Percentiles rank a stretch among this genome's conserved stretches.
Conservation (phyloP, 2,329 filamentous ascomycete genomes). For the Ascochyta viciae-villosae region DNA sequence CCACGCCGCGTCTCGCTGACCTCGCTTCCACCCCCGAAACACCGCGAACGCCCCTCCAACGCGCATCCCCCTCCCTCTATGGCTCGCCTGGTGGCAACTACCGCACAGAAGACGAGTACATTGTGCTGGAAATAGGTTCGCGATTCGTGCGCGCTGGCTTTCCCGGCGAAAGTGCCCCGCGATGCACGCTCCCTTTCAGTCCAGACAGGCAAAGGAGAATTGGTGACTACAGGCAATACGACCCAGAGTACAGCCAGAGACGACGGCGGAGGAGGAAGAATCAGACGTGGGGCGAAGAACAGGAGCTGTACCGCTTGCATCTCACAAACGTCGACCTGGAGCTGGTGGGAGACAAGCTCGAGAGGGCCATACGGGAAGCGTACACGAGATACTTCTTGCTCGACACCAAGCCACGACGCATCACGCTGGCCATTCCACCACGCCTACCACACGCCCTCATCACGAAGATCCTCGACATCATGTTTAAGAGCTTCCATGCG, state of each 20-base stretch:
- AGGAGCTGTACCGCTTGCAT: constrained; percentile 82
- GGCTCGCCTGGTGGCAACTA: constrained; percentile 65
- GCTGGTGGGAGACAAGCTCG: constrained; percentile 84
- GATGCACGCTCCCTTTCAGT: constrained; percentile 74
- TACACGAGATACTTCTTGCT: constrained; percentile 77
- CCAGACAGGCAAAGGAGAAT: constrained; percentile 78
- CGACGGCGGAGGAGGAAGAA: constrained; percentile 57
- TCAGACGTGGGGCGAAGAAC: constrained; percentile 66
- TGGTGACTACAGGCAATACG: constrained; percentile 82
- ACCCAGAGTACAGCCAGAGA: constrained; percentile 59
- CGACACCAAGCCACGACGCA: constrained; percentile 76
- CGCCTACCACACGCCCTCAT: constrained; percentile 79
- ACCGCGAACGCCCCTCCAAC: constrained; percentile 59
- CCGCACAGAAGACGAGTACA: constrained; percentile 77
- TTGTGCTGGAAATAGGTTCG: constrained; percentile 82
- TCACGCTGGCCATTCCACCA: constrained; percentile 79
- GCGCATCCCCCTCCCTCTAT: constrained; percentile 64
- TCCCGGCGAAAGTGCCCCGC: constrained; percentile 78
- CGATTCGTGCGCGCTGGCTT: constrained; percentile 83
- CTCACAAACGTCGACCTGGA: constrained; percentile 76
- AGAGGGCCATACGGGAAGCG: constrained; percentile 79
- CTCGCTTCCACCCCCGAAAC: constrained; percentile 46
- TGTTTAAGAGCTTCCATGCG: constrained; percentile 82
- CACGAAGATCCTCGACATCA: constrained; percentile 74
- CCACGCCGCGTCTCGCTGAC: constrained; percentile 44